A percentile compares a stretch with the other conserved stretches of the same genome.
phyloP scores from a whole-genome alignment of 2,329 filamentous ascomycete species.

The Arthroderma sp. region DNA sequence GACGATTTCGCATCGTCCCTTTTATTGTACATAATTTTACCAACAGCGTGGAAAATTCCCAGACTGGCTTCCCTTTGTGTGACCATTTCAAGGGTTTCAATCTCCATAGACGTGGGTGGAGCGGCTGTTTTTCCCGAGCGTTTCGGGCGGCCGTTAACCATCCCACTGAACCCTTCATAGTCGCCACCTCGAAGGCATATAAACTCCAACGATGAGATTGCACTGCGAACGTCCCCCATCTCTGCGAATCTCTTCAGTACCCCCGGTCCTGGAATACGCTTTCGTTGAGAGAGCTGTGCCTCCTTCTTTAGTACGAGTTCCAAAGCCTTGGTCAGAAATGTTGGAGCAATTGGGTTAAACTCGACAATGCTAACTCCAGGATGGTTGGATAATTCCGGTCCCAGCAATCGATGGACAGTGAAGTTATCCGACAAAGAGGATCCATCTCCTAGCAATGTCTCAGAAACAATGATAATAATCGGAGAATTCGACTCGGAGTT shows the following conservation, averaged over 20 bases:
- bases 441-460: slow-evolving; percentile 74
- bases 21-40: slow-evolving; percentile 95
- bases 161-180: slow-evolving; percentile 62
- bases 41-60: slow-evolving; percentile 91
- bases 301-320: slow-evolving; percentile 76
- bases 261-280: slow-evolving; percentile 61
- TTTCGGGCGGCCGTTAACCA: slow-evolving; percentile 56
- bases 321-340: slow-evolving; percentile 71
- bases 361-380: slow-evolving; percentile 69
- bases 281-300: slow-evolving; percentile 56
- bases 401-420: slow-evolving; percentile 79
- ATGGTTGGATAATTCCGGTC: slow-evolving; percentile 73
- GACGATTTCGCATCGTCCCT: slow-evolving; percentile 42
- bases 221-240: slow-evolving; percentile 82
- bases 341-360: slow-evolving; percentile 85
- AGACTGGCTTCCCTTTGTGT: slow-evolving; percentile 79
- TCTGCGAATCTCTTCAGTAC: slow-evolving; percentile 72
- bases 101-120: slow-evolving; percentile 60
- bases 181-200: slow-evolving; percentile 71
- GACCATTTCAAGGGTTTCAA: slow-evolving; percentile 66
- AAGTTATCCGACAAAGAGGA: slow-evolving; percentile 81
- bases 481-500: slow-evolving; percentile 47
- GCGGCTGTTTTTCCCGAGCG: slow-evolving; percentile 39
- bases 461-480: slow-evolving; percentile 80
- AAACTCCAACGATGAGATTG: slow-evolving; percentile 85